Evolutionary conservation across 495 filamentous ascomycete species (phyloP).

Genomic region (Physcia stellaris): DNA sequence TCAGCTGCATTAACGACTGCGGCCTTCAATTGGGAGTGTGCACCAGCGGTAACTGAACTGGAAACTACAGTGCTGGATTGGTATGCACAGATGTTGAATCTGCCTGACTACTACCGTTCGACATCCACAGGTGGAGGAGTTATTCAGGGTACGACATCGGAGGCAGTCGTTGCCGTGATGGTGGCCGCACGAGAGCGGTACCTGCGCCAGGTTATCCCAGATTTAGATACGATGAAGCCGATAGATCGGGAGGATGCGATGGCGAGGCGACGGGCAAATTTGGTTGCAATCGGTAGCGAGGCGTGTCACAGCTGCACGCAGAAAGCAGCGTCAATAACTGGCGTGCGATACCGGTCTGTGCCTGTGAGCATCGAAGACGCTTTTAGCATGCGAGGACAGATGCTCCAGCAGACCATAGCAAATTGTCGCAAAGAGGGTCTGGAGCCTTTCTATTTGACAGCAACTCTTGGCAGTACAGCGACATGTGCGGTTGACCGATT

Average conservation of each 20-base stretch:
- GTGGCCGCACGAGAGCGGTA: constrained; percentile 74
- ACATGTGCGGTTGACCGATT: constrained; percentile 80
- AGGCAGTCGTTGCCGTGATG: constrained; percentile 72
- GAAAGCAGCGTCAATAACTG: constrained; percentile 75
- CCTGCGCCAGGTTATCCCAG: constrained; percentile 40
- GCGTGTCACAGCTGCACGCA: constrained; percentile 69
- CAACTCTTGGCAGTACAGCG: constrained; percentile 72
- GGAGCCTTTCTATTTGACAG: constrained; percentile 72
- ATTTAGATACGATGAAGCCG: constrained; percentile 19
- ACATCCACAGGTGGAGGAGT: constrained; percentile 72
- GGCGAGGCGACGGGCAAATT: constrained; percentile 47
- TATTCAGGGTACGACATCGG: constrained; percentile 81
- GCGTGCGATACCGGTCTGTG: constrained; percentile 59
- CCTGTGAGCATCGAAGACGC: constrained; percentile 43
- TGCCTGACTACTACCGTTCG: constrained; percentile 67
- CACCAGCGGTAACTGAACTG: constrained; percentile 80
- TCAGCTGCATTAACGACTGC: constrained; percentile 69
- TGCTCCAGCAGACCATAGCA: constrained; percentile 44
- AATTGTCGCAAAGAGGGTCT: constrained; percentile 49
- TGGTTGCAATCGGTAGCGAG: constrained; percentile 71
- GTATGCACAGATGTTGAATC: constrained; percentile 56
- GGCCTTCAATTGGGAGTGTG: constrained; percentile 94
- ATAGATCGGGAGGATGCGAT: constrained; percentile 46
- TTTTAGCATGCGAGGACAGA: constrained; percentile 54
- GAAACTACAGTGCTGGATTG: constrained; percentile 89